These are phyloP conservation scores for Acanthochlamys bracteata DNA, from an alignment of 106 monocot genomes.

Conservation along the genomic window DNA sequence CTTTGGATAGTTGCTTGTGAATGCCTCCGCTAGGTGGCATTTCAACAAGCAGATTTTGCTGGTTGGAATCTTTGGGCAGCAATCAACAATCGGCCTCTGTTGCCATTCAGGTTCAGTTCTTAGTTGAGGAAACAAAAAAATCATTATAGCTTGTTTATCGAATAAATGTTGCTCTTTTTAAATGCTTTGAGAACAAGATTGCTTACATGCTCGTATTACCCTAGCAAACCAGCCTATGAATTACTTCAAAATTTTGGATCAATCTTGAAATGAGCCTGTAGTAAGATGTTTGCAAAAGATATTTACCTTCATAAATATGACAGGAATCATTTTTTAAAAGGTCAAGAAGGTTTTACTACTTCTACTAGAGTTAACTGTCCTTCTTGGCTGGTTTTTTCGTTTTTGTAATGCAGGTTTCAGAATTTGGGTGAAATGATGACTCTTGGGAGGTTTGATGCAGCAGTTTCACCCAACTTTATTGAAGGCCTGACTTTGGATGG, in stretches of 20 bases:
- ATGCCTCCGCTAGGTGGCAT: slow-evolving; percentile 56
- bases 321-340: neutral
- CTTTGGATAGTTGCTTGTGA: slow-evolving; percentile 2
- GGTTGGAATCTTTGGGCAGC: slow-evolving; percentile 99
- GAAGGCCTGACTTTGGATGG: slow-evolving; percentile 93
- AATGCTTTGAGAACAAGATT: neutral
- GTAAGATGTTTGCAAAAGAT: neutral
- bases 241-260: neutral
- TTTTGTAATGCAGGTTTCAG: slow-evolving; percentile 53
- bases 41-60: slow-evolving; percentile 95
- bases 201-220: neutral
- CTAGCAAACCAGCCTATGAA: neutral
- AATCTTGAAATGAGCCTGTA: neutral
- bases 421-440: slow-evolving; percentile 98
- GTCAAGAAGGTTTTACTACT: neutral
- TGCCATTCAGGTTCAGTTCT: slow-evolving; percentile 76
- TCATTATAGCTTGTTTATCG: neutral
- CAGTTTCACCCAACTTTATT: slow-evolving; percentile 74
- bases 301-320: no score
- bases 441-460: slow-evolving; percentile 75
- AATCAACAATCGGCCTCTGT: slow-evolving; percentile 77
- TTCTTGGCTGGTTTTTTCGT: neutral
- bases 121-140: neutral
- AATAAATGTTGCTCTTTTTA: neutral
- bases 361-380: neutral